Conservation (phyloP, 2,329 filamentous ascomycete genomes). For the Dissoconium aciculare region DNA sequence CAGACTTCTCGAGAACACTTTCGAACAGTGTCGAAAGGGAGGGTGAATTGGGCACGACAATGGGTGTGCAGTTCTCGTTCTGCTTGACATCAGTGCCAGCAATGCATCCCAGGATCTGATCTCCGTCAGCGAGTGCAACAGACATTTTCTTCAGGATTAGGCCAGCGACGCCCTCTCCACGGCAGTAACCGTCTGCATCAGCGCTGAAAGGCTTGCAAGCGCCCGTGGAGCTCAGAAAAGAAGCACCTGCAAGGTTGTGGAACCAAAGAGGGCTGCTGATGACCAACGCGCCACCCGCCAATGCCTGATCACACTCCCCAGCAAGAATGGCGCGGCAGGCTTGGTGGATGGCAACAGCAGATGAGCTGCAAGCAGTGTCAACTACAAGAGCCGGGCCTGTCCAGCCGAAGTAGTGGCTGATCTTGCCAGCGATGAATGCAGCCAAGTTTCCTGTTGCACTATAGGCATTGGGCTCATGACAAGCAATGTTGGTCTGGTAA, state of each 20-base stretch:
- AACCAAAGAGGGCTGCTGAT: constrained; percentile 21
- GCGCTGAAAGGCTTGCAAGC: constrained; percentile 30
- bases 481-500: constrained; percentile 29
- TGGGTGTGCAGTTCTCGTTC: constrained; percentile 15
- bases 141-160: constrained; percentile 20
- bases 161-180: constrained; percentile 15
- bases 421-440: constrained; percentile 19
- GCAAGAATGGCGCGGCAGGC: constrained; percentile 18
- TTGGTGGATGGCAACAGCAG: constrained; percentile 19
- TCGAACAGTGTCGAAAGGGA: constrained; percentile 11
- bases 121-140: constrained; percentile 20
- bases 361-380: constrained; percentile 26
- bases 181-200: constrained; percentile 21
- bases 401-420: constrained; percentile 32
- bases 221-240: constrained; percentile 31
- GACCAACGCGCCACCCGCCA: constrained; percentile 26
- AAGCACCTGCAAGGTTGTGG: constrained; percentile 24
- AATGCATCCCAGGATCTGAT: constrained; percentile 20
- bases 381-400: constrained; percentile 25
- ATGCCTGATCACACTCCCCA: constrained; percentile 20
- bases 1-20: constrained; percentile 11
- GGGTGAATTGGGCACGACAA: constrained; percentile 17
- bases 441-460: constrained; percentile 19
- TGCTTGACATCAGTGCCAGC: constrained; percentile 16
- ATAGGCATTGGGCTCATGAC: constrained; percentile 26